These are phyloP conservation scores for Entomortierella beljakovae DNA, from an alignment of 192 early-diverging fungal genomes.

Conservation along the genomic window DNA sequence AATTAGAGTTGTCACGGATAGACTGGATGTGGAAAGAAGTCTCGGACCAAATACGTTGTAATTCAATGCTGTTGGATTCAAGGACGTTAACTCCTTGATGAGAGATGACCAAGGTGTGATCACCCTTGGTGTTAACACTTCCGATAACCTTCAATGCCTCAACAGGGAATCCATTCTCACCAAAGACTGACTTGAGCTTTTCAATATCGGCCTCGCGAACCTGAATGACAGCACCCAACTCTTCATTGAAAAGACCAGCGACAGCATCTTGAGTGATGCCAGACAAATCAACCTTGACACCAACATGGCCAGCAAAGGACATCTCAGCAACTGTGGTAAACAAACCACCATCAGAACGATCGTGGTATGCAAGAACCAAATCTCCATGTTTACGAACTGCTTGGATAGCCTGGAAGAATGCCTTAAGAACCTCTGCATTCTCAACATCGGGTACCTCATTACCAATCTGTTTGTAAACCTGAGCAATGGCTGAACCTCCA, in stretches of 20 bases:
- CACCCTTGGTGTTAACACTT: constrained; percentile 61
- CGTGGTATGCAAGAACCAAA: constrained; percentile 94
- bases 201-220: constrained; percentile 71
- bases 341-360: constrained; percentile 98
- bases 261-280: constrained; percentile 58
- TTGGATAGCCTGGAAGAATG: constrained; percentile 86
- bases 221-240: constrained; percentile 97
- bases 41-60: constrained; percentile 90
- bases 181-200: constrained; percentile 62
- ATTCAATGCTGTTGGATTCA: constrained; percentile 65
- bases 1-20: constrained; percentile 89
- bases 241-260: constrained; percentile 92
- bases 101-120: constrained; percentile 67
- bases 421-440: constrained; percentile 70
- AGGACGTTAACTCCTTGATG: constrained; percentile 61
- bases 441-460: constrained; percentile 90
- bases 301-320: constrained; percentile 95
- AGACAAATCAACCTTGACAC: constrained; percentile 78
- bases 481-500: constrained; percentile 94
- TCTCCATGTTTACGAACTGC: constrained; percentile 56
- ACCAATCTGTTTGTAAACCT: constrained; percentile 92
- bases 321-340: constrained; percentile 94
- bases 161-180: constrained; percentile 63
- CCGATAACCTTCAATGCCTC: constrained; percentile 68
- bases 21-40: constrained; percentile 94